Evolutionary conservation across 2,329 filamentous ascomycete genomes (phyloP).

Genomic region (Pseudogymnoascus sp.): DNA sequence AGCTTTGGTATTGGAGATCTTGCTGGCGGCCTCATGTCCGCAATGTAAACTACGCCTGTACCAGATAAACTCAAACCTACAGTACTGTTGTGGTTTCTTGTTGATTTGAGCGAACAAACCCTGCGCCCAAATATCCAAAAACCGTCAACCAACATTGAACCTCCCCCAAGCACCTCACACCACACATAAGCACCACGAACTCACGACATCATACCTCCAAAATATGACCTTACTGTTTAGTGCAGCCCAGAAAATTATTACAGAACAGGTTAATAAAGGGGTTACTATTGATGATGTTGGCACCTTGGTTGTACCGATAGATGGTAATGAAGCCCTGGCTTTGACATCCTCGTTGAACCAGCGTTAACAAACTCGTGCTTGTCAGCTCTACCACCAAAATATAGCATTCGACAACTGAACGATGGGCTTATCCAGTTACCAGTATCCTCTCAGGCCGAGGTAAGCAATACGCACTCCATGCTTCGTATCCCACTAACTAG

Average conservation of each 20-base stretch:
- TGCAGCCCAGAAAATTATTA: not conserved
- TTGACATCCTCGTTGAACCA: not conserved
- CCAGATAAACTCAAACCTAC: not conserved
- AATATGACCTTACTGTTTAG: slow-evolving; percentile 1
- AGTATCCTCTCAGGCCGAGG: not conserved
- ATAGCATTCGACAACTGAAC: not conserved
- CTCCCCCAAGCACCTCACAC: not conserved
- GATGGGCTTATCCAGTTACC: slow-evolving; percentile 1
- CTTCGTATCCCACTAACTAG: not conserved
- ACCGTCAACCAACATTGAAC: not conserved
- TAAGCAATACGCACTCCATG: not conserved
- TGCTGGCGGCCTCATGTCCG: not conserved
- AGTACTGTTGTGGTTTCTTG: not conserved
- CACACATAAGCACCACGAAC: not conserved
- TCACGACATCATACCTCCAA: not conserved
- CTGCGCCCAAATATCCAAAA: not conserved
- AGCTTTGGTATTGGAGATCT: not conserved
- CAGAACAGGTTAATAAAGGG: not conserved
- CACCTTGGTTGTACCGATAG: not conserved
- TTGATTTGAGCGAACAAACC: not conserved
- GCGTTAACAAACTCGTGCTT: not conserved
- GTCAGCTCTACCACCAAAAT: not conserved
- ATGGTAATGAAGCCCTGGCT: not conserved
- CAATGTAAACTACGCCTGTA: not conserved
- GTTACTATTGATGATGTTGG: not conserved